A percentile compares a stretch with the other conserved stretches of the same genome.
Evolutionary conservation across 345 rosid genomes (phyloP).

Genomic region (Lenwebbia sp.): DNA sequence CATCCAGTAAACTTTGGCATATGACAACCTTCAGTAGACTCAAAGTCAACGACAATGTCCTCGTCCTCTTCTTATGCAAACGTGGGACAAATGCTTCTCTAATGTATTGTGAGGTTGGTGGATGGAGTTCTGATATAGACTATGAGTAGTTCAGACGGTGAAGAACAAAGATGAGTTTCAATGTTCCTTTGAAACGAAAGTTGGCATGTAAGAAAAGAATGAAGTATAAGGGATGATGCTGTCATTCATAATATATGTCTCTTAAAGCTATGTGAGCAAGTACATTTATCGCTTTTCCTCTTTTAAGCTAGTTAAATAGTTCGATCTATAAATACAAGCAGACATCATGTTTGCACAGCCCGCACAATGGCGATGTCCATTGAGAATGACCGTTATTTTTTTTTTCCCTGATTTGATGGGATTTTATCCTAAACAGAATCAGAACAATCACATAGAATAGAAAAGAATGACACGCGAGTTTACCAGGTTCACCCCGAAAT

Average conservation of each 20-base stretch:
- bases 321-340: too few species aligned
- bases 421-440: too few species aligned
- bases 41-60: neutral
- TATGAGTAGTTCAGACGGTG: neutral
- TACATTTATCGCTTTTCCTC: too few species aligned
- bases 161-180: too few species aligned
- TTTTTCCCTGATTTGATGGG: too few species aligned
- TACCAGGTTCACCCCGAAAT: too few species aligned
- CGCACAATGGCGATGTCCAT: too few species aligned
- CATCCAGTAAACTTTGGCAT: neutral
- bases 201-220: neutral
- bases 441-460: too few species aligned
- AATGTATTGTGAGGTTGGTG: neutral
- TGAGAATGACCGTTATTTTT: too few species aligned
- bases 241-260: neutral
- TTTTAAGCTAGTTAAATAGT: too few species aligned
- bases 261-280: neutral
- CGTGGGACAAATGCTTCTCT: neutral
- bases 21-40: neutral
- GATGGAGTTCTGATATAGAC: accelerated
- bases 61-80: neutral
- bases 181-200: neutral
- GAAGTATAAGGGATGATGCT: neutral
- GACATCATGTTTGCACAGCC: too few species aligned
- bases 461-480: too few species aligned